Percentiles rank a stretch among this genome's conserved stretches.
These are phyloP conservation scores for Bretschneidera sinensis DNA, from an alignment of 345 rosid species.

Conservation along the genomic window DNA sequence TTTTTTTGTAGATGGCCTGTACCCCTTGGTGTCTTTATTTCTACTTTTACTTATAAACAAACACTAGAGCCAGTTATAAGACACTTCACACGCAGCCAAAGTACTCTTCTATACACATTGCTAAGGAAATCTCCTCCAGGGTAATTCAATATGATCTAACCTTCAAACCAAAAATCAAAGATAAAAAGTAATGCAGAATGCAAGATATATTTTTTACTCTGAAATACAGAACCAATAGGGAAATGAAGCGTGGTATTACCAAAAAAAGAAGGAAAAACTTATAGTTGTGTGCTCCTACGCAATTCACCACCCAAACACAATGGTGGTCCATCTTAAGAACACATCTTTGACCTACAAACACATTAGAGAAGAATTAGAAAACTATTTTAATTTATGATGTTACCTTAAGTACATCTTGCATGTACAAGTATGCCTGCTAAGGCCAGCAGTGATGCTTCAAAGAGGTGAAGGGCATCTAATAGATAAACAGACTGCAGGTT, in stretches of 20 bases:
- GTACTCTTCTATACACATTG: neutral
- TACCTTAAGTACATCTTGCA: no score
- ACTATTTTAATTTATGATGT: no score
- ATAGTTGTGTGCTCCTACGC: slow-evolving; percentile 88
- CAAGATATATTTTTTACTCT: neutral
- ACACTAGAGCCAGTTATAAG: no score
- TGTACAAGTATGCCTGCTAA: no score
- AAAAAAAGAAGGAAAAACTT: slow-evolving; percentile 91
- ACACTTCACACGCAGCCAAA: neutral
- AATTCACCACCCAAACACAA: slow-evolving; percentile 97
- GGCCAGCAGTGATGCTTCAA: no score
- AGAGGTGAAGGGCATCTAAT: no score
- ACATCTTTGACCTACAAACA: slow-evolving; percentile 79
- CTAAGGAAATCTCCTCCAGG: neutral
- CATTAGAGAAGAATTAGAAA: neutral
- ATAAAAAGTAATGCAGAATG: neutral
- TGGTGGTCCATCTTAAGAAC: slow-evolving; percentile 99
- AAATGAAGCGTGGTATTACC: slow-evolving; percentile 35
- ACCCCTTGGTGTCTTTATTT: no score
- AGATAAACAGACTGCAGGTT: no score
- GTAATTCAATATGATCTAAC: neutral
- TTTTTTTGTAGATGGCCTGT: no score
- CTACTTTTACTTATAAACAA: no score
- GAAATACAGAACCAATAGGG: neutral
- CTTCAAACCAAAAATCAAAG: no score